phyloP scores from a whole-genome alignment of 2,329 filamentous ascomycete species.

The Epichloe amarillans region DNA sequence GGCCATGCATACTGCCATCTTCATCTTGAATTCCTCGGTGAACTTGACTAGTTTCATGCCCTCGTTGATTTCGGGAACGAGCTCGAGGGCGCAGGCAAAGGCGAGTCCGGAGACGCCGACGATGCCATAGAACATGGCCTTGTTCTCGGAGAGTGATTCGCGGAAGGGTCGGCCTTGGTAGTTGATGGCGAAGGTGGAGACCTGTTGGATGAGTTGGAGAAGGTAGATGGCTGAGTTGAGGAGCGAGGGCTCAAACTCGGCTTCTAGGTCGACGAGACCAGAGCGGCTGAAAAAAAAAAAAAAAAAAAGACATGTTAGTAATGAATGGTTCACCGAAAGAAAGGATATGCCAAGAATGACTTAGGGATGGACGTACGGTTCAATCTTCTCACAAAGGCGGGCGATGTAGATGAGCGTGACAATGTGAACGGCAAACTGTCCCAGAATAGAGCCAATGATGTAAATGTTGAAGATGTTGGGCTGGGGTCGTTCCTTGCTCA shows the following conservation, averaged over 20 bases:
- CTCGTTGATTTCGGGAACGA: slow-evolving; percentile 89
- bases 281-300: slow-evolving; percentile 25
- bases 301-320: slow-evolving; percentile 8
- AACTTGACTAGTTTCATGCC: slow-evolving; percentile 89
- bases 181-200: slow-evolving; percentile 98
- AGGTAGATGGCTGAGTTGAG: slow-evolving; percentile 97
- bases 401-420: slow-evolving; percentile 89
- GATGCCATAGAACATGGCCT: slow-evolving; percentile 96
- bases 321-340: not conserved
- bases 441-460: slow-evolving; percentile 94
- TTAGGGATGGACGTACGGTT: slow-evolving; percentile 50
- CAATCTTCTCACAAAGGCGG: slow-evolving; percentile 70
- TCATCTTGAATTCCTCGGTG: slow-evolving; percentile 73
- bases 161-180: slow-evolving; percentile 98
- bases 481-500: slow-evolving; percentile 94
- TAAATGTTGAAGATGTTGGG: slow-evolving; percentile 99
- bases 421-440: slow-evolving; percentile 94
- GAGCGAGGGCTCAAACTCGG: slow-evolving; percentile 83
- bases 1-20: slow-evolving; percentile 73
- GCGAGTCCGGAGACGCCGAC: slow-evolving; percentile 80
- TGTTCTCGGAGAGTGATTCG: slow-evolving; percentile 88
- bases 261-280: slow-evolving; percentile 71
- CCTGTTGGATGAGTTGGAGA: slow-evolving; percentile 94
- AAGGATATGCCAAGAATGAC: too few relatives aligned
- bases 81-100: slow-evolving; percentile 88